phyloP scores from a whole-genome alignment of 208 protist genomes.

The Leishmania tropica region DNA sequence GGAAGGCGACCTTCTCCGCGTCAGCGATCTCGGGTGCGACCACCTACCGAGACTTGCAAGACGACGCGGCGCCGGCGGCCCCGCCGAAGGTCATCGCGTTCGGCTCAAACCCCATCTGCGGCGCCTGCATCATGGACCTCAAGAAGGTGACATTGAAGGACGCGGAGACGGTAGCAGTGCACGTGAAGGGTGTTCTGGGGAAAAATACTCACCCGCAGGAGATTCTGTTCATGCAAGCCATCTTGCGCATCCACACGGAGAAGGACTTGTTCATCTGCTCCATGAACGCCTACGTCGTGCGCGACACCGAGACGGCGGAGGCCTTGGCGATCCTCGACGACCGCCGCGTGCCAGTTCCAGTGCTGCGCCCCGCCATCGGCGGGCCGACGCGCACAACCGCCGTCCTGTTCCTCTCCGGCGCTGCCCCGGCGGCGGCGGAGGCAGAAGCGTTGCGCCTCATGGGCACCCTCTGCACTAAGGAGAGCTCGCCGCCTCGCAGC shows the following conservation, averaged over 20 bases:
- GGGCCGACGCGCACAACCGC: constrained; percentile 45
- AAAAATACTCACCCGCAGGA: constrained; percentile 32
- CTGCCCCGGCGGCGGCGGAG: constrained; percentile 36
- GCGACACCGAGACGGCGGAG: constrained; percentile 36
- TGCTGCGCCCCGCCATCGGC: constrained; percentile 54
- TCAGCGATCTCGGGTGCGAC: constrained; percentile 35
- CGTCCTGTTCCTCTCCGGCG: constrained; percentile 36
- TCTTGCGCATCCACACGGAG: constrained; percentile 36
- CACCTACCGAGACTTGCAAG: constrained; percentile 48
- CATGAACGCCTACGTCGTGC: constrained; percentile 39
- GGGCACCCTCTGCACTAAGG: constrained; percentile 35
- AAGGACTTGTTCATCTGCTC: constrained; percentile 41
- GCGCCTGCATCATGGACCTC: constrained; percentile 52
- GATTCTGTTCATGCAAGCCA: constrained; percentile 43
- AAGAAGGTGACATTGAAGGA: constrained; percentile 27
- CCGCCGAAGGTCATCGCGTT: constrained; percentile 35
- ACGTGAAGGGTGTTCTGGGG: constrained; percentile 30
- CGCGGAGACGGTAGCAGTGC: constrained; percentile 29
- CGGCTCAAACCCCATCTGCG: constrained; percentile 68
- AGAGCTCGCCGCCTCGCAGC: constrained; percentile 62
- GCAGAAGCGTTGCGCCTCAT: constrained; percentile 29
- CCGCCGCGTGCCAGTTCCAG: constrained; percentile 38
- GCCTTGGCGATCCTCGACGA: constrained; percentile 46
- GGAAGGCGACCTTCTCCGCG: constrained; percentile 35
- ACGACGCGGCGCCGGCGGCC: not conserved